Conservation (phyloP, 768 basidiomycete genomes). For the Phanerochaete carnosa region DNA sequence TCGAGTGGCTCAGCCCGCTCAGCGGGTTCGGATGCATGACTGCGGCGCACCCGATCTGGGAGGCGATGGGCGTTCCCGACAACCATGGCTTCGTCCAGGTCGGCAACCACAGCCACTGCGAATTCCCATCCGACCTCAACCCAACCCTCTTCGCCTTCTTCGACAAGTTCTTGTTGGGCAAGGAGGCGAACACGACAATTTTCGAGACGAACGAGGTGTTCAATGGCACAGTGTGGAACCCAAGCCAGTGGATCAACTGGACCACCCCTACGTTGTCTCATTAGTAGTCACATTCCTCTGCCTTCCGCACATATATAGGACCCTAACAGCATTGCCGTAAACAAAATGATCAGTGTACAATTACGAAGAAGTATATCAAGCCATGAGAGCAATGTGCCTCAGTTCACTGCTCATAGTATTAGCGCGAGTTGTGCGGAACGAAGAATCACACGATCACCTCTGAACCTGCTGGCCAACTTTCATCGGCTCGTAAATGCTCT, state of each 20-base stretch:
- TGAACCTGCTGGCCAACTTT: slow-evolving; percentile 89
- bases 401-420: slow-evolving; percentile 53
- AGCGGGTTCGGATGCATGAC: slow-evolving; percentile 49
- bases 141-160: slow-evolving; percentile 49
- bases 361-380: slow-evolving; percentile 32
- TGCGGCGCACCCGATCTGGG: slow-evolving; percentile 46
- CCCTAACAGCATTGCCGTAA: neutral
- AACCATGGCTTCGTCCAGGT: slow-evolving; percentile 52
- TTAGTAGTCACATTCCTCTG: neutral
- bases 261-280: slow-evolving; percentile 33
- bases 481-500: slow-evolving; percentile 59
- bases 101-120: slow-evolving; percentile 53
- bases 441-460: slow-evolving; percentile 43
- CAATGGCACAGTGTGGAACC: slow-evolving; percentile 37
- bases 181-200: slow-evolving; percentile 45
- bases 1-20: slow-evolving; percentile 53
- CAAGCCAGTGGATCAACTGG: slow-evolving; percentile 48
- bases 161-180: slow-evolving; percentile 50
- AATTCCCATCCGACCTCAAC: slow-evolving; percentile 46
- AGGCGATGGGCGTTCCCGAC: slow-evolving; percentile 45
- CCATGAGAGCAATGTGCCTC: slow-evolving; percentile 78
- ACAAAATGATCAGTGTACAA: neutral
- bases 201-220: slow-evolving; percentile 40
- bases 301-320: neutral
- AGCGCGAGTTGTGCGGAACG: neutral